Conservation (phyloP, 257 asterid species). For the Buddleja alternifolia region DNA sequence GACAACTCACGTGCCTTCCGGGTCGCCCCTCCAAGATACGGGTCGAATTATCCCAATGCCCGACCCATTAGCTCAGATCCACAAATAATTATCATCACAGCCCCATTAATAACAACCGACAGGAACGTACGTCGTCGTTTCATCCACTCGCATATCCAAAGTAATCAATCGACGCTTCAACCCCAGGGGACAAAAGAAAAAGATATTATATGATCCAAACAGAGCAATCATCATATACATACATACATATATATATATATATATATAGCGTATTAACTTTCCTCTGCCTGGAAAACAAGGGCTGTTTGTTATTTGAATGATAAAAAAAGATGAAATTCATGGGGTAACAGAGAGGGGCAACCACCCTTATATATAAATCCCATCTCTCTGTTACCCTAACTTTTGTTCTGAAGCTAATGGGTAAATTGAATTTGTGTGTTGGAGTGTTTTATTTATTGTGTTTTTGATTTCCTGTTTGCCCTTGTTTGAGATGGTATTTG, state of each 20-base stretch:
- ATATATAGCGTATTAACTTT: neutral
- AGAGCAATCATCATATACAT: neutral
- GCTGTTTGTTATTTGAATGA: constrained; percentile 26
- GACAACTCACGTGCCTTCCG: constrained; percentile 30
- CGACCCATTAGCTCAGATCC: constrained; percentile 38
- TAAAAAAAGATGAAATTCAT: constrained; percentile 5
- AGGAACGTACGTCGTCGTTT: neutral
- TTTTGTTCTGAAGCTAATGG: constrained; percentile 24
- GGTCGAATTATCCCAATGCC: constrained; percentile 23
- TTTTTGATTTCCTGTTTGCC: constrained; percentile 13
- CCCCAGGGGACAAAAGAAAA: neutral
- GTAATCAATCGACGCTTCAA: neutral
- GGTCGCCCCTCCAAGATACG: constrained; percentile 51
- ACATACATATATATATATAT: neutral
- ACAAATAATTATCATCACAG: constrained; percentile 41
- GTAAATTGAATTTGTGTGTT: neutral
- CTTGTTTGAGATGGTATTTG: constrained; percentile 1
- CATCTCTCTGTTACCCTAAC: constrained; percentile 25
- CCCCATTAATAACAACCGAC: constrained; percentile 30
- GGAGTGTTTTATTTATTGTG: neutral
- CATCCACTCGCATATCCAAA: neutral
- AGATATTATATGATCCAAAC: neutral
- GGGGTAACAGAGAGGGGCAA: constrained; percentile 17
- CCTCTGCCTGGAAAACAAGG: constrained; percentile 11
- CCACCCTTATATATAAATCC: constrained; percentile 21